Evolutionary conservation across 257 asterid genomes (phyloP).

Genomic region (Cynanchum wilfordii): DNA sequence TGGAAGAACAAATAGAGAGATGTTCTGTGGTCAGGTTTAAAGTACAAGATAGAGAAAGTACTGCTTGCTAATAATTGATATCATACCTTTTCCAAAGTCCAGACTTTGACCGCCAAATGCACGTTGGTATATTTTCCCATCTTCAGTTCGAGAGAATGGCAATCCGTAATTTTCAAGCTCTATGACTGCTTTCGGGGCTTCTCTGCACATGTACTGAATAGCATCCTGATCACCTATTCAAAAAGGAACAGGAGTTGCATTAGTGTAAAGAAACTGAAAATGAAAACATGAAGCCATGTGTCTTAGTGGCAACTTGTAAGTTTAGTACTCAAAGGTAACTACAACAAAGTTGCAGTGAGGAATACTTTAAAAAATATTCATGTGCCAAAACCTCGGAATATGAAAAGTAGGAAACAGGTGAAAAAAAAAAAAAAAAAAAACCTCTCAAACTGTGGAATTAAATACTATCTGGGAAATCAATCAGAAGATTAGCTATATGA

Average conservation of each 20-base stretch:
- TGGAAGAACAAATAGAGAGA: slow-evolving; percentile 9
- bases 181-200: slow-evolving; percentile 92
- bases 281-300: not conserved
- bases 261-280: slow-evolving; percentile 12
- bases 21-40: not conserved
- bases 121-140: slow-evolving; percentile 93
- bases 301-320: not conserved
- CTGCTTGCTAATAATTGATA: slow-evolving; percentile 10
- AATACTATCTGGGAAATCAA: not conserved
- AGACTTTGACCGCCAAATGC: slow-evolving; percentile 99
- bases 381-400: not conserved
- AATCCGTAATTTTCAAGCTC: slow-evolving; percentile 89
- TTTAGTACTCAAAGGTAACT: not conserved
- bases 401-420: not conserved
- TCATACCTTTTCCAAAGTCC: slow-evolving; percentile 81
- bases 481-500: slow-evolving; percentile 4
- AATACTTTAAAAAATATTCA: not conserved
- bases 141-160: slow-evolving; percentile 97
- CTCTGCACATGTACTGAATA: slow-evolving; percentile 90
- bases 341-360: not conserved
- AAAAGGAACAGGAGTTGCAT: slow-evolving; percentile 13
- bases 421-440: not conserved
- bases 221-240: slow-evolving; percentile 91
- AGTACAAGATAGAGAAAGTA: not conserved
- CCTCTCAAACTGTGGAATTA: not conserved